A percentile compares a stretch with the other conserved stretches of the same genome.
Evolutionary conservation across 1,139 yeast genomes (phyloP).

Genomic region (Debaryomycetaceae sp.): DNA sequence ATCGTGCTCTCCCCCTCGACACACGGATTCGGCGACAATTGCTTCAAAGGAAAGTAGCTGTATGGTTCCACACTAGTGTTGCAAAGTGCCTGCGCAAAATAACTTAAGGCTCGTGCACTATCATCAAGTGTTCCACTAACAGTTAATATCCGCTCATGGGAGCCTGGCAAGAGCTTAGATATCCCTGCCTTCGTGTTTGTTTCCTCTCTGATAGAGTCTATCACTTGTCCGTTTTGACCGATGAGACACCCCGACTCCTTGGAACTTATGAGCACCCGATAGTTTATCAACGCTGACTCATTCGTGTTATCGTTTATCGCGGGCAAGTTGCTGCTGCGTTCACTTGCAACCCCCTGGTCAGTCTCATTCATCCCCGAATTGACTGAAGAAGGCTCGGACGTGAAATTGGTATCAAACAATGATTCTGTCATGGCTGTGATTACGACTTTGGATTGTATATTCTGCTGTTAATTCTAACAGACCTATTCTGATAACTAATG

Average conservation of each 20-base stretch:
- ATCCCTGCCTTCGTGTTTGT: conserved; percentile 88
- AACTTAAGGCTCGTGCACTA: conserved; percentile 68
- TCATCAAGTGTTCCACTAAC: conserved; percentile 77
- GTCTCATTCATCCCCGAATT: conserved; percentile 4
- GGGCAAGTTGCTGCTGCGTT: conserved; percentile 24
- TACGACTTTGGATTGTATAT: not conserved
- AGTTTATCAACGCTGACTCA: conserved; percentile 45
- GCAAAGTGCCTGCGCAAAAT: conserved; percentile 64
- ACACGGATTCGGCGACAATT: conserved; percentile 49
- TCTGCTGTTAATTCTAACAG: not conserved
- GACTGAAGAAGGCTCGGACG: conserved; percentile 17
- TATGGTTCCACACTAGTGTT: conserved; percentile 36
- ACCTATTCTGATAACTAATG: not conserved
- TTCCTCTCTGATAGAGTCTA: conserved; percentile 71
- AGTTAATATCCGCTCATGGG: conserved; percentile 80
- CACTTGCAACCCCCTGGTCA: conserved; percentile 3
- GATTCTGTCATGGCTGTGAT: conserved; percentile 34
- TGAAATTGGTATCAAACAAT: conserved; percentile 37
- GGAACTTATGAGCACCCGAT: conserved; percentile 72
- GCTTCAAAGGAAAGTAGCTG: conserved; percentile 60
- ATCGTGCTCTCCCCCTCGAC: conserved; percentile 53
- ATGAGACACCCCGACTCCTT: conserved; percentile 91
- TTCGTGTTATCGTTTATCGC: conserved; percentile 26
- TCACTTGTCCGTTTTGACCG: conserved; percentile 82
- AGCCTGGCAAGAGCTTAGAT: conserved; percentile 75